Evolutionary conservation across 306 rosid genomes (phyloP).

Genomic region (Lagenaria siceraria): DNA sequence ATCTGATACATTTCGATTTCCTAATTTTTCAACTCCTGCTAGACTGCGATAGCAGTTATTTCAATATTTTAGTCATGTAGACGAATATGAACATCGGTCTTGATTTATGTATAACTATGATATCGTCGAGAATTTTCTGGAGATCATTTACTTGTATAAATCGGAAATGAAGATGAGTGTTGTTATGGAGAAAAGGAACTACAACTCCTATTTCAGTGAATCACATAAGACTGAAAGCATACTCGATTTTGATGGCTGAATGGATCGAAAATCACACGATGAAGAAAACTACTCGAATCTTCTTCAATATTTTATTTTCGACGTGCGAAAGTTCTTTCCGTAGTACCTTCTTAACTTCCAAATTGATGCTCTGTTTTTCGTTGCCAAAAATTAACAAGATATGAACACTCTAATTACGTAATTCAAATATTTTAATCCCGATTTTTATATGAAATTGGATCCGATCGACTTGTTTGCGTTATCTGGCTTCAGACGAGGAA

Average conservation of each 20-base stretch:
- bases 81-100: not conserved
- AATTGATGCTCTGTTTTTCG: not conserved
- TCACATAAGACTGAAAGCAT: not conserved
- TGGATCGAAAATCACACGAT: not conserved
- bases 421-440: not conserved
- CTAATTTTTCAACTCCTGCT: not conserved
- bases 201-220: not conserved
- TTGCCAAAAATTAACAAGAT: not conserved
- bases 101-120: not conserved
- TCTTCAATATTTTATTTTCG: not conserved
- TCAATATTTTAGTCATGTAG: not conserved
- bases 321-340: not conserved
- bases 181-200: not conserved
- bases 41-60: not conserved
- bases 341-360: not conserved
- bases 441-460: not conserved
- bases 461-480: not conserved
- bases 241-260: not conserved
- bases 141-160: not conserved
- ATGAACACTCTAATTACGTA: not conserved
- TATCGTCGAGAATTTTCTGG: not conserved
- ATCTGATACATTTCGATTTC: not conserved
- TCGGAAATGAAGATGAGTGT: not conserved
- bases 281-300: not conserved
- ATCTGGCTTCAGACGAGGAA: constrained; percentile 60